Conservation (phyloP, 768 basidiomycete species). For the Auricularia sp. region DNA sequence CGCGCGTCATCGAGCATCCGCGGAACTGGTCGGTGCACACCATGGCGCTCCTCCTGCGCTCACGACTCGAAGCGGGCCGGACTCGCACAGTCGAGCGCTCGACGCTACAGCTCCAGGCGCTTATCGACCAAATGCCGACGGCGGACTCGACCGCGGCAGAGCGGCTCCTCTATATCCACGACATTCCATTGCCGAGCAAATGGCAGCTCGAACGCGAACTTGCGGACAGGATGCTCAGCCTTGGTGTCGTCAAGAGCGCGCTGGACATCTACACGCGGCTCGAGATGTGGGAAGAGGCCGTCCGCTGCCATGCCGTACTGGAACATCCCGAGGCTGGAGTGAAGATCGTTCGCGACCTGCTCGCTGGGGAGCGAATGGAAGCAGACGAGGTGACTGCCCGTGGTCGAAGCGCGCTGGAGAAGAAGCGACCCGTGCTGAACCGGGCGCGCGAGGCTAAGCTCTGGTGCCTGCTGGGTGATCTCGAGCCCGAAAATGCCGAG, state of each 20-base stretch:
- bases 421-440: slow-evolving; percentile 41
- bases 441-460: slow-evolving; percentile 75
- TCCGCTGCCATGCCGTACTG: slow-evolving; percentile 74
- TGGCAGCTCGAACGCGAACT: slow-evolving; percentile 95
- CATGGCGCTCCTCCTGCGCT: slow-evolving; percentile 88
- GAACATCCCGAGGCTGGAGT: slow-evolving; percentile 73
- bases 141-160: slow-evolving; percentile 62
- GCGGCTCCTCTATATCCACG: slow-evolving; percentile 70
- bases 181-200: slow-evolving; percentile 71
- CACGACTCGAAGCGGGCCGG: slow-evolving; percentile 78
- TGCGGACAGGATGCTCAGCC: slow-evolving; percentile 65
- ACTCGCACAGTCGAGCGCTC: slow-evolving; percentile 91
- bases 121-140: slow-evolving; percentile 94
- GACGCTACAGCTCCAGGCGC: slow-evolving; percentile 83
- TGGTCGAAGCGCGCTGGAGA: slow-evolving; percentile 40
- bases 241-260: slow-evolving; percentile 85
- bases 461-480: slow-evolving; percentile 91
- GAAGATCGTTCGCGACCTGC: slow-evolving; percentile 69
- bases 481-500: slow-evolving; percentile 60
- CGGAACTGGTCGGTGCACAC: slow-evolving; percentile 95
- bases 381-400: slow-evolving; percentile 54
- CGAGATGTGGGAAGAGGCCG: slow-evolving; percentile 99
- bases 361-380: slow-evolving; percentile 79
- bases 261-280: slow-evolving; percentile 88
- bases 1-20: slow-evolving; percentile 81